Percentiles rank a stretch among this genome's conserved stretches.
These are phyloP conservation scores for Elsinoe batatas DNA, from an alignment of 2,329 filamentous ascomycete species.

Conservation along the genomic window DNA sequence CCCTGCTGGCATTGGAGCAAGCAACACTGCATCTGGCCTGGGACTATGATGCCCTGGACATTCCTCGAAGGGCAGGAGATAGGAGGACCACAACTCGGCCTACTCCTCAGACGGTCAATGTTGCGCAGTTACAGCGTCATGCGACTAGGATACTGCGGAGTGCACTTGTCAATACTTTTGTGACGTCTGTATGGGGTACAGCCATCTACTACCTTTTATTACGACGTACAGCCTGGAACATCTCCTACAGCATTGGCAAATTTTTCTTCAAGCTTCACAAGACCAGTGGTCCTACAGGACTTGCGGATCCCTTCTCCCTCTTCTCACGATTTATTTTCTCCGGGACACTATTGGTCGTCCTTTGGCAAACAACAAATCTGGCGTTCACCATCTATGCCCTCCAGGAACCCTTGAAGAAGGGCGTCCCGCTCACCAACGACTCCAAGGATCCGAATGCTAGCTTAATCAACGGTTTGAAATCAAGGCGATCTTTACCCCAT, in stretches of 20 bases:
- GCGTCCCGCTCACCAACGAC: constrained; percentile 70
- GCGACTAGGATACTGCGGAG: not conserved
- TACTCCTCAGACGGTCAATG: not conserved
- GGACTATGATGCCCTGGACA: constrained; percentile 60
- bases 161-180: constrained; percentile 21
- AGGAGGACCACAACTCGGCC: not conserved
- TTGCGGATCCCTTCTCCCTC: constrained; percentile 47
- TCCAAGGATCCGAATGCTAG: constrained; percentile 79
- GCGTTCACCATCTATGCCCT: constrained; percentile 74
- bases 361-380: constrained; percentile 70
- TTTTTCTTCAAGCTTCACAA: constrained; percentile 67
- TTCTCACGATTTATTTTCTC: constrained; percentile 43
- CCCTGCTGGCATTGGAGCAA: constrained; percentile 60
- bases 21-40: constrained; percentile 57
- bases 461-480: constrained; percentile 70
- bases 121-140: not conserved
- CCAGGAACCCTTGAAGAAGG: constrained; percentile 72
- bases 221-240: constrained; percentile 56
- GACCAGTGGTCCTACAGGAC: constrained; percentile 49
- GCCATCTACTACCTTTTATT: constrained; percentile 55
- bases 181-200: constrained; percentile 33
- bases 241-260: constrained; percentile 59
- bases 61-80: constrained; percentile 27
- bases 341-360: constrained; percentile 55
- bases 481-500: constrained; percentile 70